Base-by-base conservation (phyloP, 371 early-diverging fungal genomes). In the Cokeromyces recurvatus region DNA sequence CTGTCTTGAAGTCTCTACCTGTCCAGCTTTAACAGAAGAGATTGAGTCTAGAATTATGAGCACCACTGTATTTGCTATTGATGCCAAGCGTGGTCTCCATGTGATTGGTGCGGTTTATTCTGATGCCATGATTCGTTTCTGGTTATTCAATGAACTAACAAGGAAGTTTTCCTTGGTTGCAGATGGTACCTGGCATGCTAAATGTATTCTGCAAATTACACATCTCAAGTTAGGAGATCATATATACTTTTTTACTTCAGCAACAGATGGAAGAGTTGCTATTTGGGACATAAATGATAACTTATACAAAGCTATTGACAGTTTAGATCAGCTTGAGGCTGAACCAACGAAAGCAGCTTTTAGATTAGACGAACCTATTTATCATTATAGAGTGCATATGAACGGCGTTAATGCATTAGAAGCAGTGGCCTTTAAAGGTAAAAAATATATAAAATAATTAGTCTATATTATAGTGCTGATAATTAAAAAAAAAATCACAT, bases 31-130 rank as follows among this genome's bases (percentile, higher is more conserved):
- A 9, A 77, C 70, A 38, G 68, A 71, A 36, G 65, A 61, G 11
- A 62, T 71, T 32, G 82, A 82, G 46, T 74, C 79, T 0, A 59
- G 82, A 19, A 79, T 82, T 38, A 82, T 82, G 82, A 79, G 79
- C 40, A 62, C 73, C 0, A 74, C 77, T 1, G 69, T 68, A 0
- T 64, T 70, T 42, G 63, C 58, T 8, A 44, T 72, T 15, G 51
- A 59, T 12, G 27, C 59, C 4, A 21, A 43, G 10, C 59, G 57
- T n/a, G 65, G 72, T 3, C 57, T 70, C 14, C 82, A 82, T 56
- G 56, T 82, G 41, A 54, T 82, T 22, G 76, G 71, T 9, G 73
- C 77, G 4, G 79, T 74, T 0, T 82, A 82, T 48, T 82, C 82
- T 0, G 82, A 82, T 58, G 65, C 78, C 1, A 69, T 72, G 25